Conservation (phyloP, 2,329 filamentous ascomycete genomes). For the Colletotrichum tropicicola region DNA sequence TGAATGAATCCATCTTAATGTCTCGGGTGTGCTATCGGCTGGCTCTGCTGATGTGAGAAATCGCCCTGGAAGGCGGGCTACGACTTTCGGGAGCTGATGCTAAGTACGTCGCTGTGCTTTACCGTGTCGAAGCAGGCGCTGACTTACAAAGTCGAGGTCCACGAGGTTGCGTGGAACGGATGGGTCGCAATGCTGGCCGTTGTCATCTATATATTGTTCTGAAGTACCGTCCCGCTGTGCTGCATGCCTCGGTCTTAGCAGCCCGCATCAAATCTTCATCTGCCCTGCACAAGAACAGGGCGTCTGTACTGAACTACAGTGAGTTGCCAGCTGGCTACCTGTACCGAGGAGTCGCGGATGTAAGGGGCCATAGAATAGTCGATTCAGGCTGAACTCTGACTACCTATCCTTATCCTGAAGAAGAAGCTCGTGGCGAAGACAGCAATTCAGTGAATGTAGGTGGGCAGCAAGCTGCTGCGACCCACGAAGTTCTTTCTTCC, state of each 20-base stretch:
- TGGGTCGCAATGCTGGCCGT: constrained; percentile 7
- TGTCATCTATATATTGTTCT: background rate
- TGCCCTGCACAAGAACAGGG: no score
- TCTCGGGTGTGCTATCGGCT: background rate
- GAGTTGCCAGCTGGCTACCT: no score
- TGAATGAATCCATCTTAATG: constrained; percentile 35
- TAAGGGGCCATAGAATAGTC: no score
- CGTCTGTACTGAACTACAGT: no score
- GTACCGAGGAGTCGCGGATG: no score
- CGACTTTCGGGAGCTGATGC: background rate
- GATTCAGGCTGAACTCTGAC: no score
- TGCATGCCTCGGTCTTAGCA: no score
- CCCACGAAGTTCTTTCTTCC: constrained; percentile 26
- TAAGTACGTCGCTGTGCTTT: background rate
- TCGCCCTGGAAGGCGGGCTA: background rate
- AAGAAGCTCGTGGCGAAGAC: background rate
- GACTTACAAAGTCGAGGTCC: background rate
- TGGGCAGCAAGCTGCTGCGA: constrained; percentile 24
- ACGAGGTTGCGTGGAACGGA: background rate
- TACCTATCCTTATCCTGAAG: no score
- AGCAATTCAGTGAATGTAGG: background rate
- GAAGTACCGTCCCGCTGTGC: constrained; percentile 3
- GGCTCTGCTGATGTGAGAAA: constrained; percentile 4
- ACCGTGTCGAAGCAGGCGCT: background rate
- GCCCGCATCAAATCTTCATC: no score